Conservation (phyloP, 1,139 yeast species). For the Chernovozyma aurita region DNA sequence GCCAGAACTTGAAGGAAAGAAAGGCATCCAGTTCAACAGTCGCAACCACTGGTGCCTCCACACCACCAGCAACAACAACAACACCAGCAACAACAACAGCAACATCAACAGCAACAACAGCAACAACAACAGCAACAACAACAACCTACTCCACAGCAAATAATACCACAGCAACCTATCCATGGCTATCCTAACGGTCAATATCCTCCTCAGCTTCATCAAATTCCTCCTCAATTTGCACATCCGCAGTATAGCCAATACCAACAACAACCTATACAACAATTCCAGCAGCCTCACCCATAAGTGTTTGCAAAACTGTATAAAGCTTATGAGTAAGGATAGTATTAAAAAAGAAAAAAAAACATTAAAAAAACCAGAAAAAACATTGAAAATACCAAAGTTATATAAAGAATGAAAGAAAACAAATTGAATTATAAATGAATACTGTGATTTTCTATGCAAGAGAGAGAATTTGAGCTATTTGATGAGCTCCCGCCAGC, state of each 20-base stretch:
- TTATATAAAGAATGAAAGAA: too few relatives aligned
- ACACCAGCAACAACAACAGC: constrained; percentile 14
- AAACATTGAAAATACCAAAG: constrained; percentile 3
- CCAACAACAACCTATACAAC: constrained; percentile 11
- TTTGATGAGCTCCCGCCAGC: too few relatives aligned
- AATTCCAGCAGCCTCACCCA: constrained; percentile 8
- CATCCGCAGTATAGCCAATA: constrained; percentile 7
- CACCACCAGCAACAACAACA: constrained; percentile 9
- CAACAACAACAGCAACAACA: constrained; percentile 11
- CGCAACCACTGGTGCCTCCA: constrained; percentile 10
- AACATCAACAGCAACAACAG: constrained; percentile 15
- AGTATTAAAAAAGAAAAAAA: background rate
- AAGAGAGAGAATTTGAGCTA: too few relatives aligned
- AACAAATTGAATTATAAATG: too few relatives aligned
- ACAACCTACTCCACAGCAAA: constrained; percentile 13
- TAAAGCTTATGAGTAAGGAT: background rate
- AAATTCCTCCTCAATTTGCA: constrained; percentile 11
- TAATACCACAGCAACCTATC: constrained; percentile 13
- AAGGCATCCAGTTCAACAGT: constrained; percentile 13
- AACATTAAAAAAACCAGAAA: background rate
- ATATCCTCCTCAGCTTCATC: constrained; percentile 22
- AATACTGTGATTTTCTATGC: too few relatives aligned
- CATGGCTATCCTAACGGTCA: constrained; percentile 17
- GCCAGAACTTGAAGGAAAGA: constrained; percentile 24
- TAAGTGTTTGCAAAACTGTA: background rate